A percentile compares a stretch with the other conserved stretches of the same genome.
phyloP scores from a whole-genome alignment of 345 rosid genomes.

The Heritiera littoralis region DNA sequence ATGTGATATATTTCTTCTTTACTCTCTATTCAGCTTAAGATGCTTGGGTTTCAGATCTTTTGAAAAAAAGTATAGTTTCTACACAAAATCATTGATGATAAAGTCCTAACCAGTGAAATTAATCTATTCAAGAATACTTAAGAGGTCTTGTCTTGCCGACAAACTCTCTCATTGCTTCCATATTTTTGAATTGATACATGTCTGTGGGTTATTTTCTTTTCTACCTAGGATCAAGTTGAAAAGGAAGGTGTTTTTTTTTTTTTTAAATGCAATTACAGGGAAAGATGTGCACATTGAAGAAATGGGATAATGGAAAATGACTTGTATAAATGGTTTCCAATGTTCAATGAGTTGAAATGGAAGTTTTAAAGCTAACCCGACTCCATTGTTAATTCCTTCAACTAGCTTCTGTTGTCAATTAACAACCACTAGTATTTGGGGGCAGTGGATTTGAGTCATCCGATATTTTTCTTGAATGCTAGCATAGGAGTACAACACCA shows the following conservation, averaged over 20 bases:
- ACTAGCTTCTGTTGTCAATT: background rate
- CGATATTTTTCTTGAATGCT: background rate
- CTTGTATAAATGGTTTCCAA: too few species aligned
- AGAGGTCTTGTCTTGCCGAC: background rate
- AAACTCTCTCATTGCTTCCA: background rate
- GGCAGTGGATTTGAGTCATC: background rate
- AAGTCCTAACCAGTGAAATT: background rate
- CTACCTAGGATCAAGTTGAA: too few species aligned
- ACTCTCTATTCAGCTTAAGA: background rate
- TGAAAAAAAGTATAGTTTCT: background rate
- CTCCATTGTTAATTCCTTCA: background rate
- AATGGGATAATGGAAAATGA: background rate
- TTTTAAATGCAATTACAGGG: background rate
- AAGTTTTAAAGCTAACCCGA: background rate
- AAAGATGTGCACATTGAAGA: background rate
- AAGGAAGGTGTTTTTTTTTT: too few species aligned
- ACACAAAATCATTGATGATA: background rate
- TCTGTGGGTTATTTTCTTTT: too few species aligned
- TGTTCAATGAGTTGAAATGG: too few species aligned
- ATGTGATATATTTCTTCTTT: slow-evolving; percentile 45
- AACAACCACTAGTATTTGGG: slow-evolving; percentile 7
- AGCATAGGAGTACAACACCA: slow-evolving; percentile 50
- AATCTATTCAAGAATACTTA: too few species aligned
- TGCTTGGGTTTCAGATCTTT: background rate
- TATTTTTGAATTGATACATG: background rate